Evolutionary conservation across 305 asterid species (phyloP).

Genomic region (Fraxinus sp.): DNA sequence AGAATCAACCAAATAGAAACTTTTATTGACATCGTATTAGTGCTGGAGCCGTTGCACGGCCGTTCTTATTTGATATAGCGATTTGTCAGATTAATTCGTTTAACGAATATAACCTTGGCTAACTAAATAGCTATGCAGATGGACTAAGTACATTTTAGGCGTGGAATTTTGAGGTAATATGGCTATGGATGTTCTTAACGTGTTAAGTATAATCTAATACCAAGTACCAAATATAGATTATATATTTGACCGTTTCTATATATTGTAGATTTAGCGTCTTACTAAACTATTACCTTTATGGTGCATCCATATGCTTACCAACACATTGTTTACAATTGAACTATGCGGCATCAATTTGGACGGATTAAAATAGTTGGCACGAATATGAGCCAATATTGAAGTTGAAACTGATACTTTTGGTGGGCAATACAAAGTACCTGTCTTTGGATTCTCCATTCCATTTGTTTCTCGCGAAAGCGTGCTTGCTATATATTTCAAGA

Average conservation of each 20-base stretch:
- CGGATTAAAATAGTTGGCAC: background rate
- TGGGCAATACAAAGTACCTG: conserved; percentile 39
- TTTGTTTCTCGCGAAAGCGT: conserved; percentile 21
- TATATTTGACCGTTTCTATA: background rate
- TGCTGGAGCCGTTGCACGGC: background rate
- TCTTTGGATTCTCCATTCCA: conserved; percentile 37
- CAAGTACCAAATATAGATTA: background rate
- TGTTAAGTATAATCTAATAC: background rate
- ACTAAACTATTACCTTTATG: background rate
- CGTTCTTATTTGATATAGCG: background rate
- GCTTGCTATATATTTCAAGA: conserved; percentile 29
- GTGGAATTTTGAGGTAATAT: background rate
- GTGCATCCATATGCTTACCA: conserved; percentile 18
- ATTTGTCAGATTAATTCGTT: too few species aligned
- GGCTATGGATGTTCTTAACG: background rate
- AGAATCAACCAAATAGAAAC: background rate
- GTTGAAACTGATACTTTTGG: conserved; percentile 8
- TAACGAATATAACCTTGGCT: background rate
- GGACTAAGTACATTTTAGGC: background rate
- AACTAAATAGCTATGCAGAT: background rate
- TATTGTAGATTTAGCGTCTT: too few species aligned
- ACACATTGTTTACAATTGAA: conserved; percentile 10
- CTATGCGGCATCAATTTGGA: background rate
- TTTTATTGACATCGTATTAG: background rate
- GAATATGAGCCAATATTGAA: conserved; percentile 16